Conservation (phyloP, 1,139 yeast species). For the Saccharomyces hybrid region DNA sequence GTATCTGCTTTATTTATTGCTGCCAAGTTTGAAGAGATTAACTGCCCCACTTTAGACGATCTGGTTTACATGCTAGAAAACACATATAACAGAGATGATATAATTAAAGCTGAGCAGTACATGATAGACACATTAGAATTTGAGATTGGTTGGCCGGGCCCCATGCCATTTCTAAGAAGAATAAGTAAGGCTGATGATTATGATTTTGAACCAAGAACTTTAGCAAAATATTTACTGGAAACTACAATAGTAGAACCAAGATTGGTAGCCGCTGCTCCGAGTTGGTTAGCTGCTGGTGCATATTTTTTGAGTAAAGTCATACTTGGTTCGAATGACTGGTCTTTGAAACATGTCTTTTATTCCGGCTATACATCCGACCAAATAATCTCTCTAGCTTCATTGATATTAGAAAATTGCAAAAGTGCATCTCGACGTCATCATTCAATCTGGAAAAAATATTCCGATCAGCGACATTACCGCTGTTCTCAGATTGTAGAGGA, state of each 20-base stretch:
- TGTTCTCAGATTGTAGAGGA: not conserved
- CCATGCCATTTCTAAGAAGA: slow-evolving; percentile 87
- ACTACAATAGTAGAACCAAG: slow-evolving; percentile 82
- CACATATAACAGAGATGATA: slow-evolving; percentile 72
- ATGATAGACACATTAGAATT: slow-evolving; percentile 86
- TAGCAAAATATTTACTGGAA: slow-evolving; percentile 86
- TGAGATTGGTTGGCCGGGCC: slow-evolving; percentile 96
- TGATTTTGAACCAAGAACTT: slow-evolving; percentile 82
- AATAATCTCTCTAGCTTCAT: slow-evolving; percentile 65
- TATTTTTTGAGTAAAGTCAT: slow-evolving; percentile 72
- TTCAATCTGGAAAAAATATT: slow-evolving; percentile 79
- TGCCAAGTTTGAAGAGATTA: slow-evolving; percentile 93
- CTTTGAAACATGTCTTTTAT: slow-evolving; percentile 74
- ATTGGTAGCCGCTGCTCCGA: slow-evolving; percentile 80
- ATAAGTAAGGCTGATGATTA: slow-evolving; percentile 93
- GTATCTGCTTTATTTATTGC: slow-evolving; percentile 90
- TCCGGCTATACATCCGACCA: slow-evolving; percentile 87
- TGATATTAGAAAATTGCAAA: slow-evolving; percentile 61
- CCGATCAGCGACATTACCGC: not conserved
- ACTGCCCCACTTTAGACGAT: slow-evolving; percentile 89
- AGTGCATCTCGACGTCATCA: slow-evolving; percentile 64
- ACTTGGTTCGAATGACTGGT: slow-evolving; percentile 55
- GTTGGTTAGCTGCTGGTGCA: slow-evolving; percentile 92
- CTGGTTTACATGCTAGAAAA: slow-evolving; percentile 92
- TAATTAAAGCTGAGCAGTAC: slow-evolving; percentile 79